Percentiles rank a stretch among this genome's conserved stretches.
Conservation (phyloP, 345 rosid genomes). For the Iberis pinnata region DNA sequence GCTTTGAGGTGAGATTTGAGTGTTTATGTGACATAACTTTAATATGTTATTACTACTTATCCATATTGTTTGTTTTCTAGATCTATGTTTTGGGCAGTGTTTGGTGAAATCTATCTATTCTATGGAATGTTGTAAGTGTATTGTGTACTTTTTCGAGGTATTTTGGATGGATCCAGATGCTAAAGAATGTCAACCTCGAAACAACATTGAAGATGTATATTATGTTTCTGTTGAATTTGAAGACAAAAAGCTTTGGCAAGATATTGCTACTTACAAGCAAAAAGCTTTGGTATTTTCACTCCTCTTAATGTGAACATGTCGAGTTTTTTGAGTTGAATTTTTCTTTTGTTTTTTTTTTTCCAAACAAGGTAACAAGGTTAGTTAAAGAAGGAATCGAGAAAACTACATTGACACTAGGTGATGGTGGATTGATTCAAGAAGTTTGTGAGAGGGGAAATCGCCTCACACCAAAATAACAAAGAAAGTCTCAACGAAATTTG, state of each 20-base stretch:
- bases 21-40: not conserved
- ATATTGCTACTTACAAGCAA: constrained; percentile 82
- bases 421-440: too few relatives aligned
- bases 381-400: too few relatives aligned
- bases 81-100: constrained; percentile 89
- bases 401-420: too few relatives aligned
- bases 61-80: constrained; percentile 32
- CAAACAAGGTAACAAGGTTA: too few relatives aligned
- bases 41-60: not conserved
- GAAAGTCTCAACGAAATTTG: too few relatives aligned
- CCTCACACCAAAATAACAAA: too few relatives aligned
- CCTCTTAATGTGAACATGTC: too few relatives aligned
- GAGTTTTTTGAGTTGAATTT: too few relatives aligned
- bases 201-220: constrained; percentile 93
- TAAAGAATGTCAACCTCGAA: constrained; percentile 89
- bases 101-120: constrained; percentile 89
- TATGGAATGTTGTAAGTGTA: constrained; percentile 97
- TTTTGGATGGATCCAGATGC: constrained; percentile 97
- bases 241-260: constrained; percentile 84
- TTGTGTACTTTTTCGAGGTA: constrained; percentile 85
- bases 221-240: constrained; percentile 90
- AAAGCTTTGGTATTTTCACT: too few relatives aligned
- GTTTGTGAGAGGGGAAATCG: too few relatives aligned
- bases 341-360: too few relatives aligned
- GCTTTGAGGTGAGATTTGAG: too few relatives aligned